These are phyloP conservation scores for Aspergillus puulaauensis DNA, from an alignment of 2,329 filamentous ascomycete genomes.

Conservation along the genomic window DNA sequence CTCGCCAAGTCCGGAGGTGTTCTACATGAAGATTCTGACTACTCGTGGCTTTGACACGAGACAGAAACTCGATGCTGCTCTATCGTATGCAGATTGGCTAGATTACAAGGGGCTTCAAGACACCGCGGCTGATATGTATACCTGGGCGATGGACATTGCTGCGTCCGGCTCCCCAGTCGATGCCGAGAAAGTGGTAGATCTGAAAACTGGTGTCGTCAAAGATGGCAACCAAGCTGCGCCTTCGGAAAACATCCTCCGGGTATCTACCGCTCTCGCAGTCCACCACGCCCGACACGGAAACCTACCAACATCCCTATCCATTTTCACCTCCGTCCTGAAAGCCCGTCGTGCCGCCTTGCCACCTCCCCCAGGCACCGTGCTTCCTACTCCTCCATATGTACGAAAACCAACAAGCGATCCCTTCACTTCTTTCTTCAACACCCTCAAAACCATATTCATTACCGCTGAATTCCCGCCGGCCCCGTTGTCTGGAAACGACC, in stretches of 20 bases:
- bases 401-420: conserved; percentile 24
- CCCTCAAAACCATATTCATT: conserved; percentile 46
- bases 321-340: conserved; percentile 80
- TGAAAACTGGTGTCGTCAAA: conserved; percentile 63
- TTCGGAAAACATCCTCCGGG: conserved; percentile 71
- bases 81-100: conserved; percentile 82
- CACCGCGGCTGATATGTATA: conserved; percentile 70
- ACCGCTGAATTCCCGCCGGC: conserved; percentile 67
- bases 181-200: conserved; percentile 55
- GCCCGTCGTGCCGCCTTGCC: conserved; percentile 64
- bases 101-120: conserved; percentile 70
- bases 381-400: conserved; percentile 24
- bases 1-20: conserved; percentile 69
- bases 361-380: conserved; percentile 26
- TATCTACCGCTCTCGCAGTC: conserved; percentile 74
- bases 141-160: conserved; percentile 74
- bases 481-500: conserved; percentile 66
- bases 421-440: conserved; percentile 35
- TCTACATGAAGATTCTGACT: conserved; percentile 78
- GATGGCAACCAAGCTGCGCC: conserved; percentile 54
- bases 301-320: conserved; percentile 69
- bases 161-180: conserved; percentile 53
- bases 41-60: conserved; percentile 75
- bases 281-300: conserved; percentile 72
- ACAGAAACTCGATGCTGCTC: conserved; percentile 76